These are phyloP conservation scores for Barnettozyma vustinii DNA, from an alignment of 805 yeast genomes.

Conservation along the genomic window DNA sequence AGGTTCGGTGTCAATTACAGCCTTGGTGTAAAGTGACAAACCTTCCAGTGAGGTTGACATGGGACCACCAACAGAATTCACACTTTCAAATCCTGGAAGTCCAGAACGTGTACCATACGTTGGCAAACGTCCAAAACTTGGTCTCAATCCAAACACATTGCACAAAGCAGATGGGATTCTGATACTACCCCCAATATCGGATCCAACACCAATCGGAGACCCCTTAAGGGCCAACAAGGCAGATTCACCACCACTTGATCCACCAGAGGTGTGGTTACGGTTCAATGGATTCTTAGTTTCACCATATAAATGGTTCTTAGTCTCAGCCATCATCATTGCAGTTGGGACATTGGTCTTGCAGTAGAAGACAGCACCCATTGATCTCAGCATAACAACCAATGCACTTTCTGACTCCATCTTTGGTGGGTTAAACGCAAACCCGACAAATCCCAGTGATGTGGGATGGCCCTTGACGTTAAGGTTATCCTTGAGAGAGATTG, in stretches of 20 bases:
- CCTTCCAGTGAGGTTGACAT: slow-evolving; percentile 57
- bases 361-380: slow-evolving; percentile 45
- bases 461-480: slow-evolving; percentile 44
- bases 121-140: slow-evolving; percentile 47
- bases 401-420: slow-evolving; percentile 35
- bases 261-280: slow-evolving; percentile 56
- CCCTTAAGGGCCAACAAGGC: slow-evolving; percentile 53
- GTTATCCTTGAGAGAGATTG: slow-evolving; percentile 64
- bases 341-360: slow-evolving; percentile 66
- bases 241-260: slow-evolving; percentile 70
- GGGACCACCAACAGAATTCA: slow-evolving; percentile 67
- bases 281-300: slow-evolving; percentile 53
- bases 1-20: slow-evolving; percentile 43
- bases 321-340: slow-evolving; percentile 61
- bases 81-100: slow-evolving; percentile 29
- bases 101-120: slow-evolving; percentile 20
- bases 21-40: slow-evolving; percentile 58
- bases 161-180: slow-evolving; percentile 63
- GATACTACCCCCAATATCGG: slow-evolving; percentile 69
- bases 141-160: slow-evolving; percentile 55
- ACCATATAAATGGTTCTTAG: slow-evolving; percentile 53
- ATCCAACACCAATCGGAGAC: slow-evolving; percentile 56
- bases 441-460: slow-evolving; percentile 57
- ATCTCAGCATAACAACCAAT: slow-evolving; percentile 33
- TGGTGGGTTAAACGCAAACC: slow-evolving; percentile 18